A percentile compares a stretch with the other conserved stretches of the same genome.
Evolutionary conservation across 257 asterid species (phyloP).

Genomic region (Capsicum baccatum): DNA sequence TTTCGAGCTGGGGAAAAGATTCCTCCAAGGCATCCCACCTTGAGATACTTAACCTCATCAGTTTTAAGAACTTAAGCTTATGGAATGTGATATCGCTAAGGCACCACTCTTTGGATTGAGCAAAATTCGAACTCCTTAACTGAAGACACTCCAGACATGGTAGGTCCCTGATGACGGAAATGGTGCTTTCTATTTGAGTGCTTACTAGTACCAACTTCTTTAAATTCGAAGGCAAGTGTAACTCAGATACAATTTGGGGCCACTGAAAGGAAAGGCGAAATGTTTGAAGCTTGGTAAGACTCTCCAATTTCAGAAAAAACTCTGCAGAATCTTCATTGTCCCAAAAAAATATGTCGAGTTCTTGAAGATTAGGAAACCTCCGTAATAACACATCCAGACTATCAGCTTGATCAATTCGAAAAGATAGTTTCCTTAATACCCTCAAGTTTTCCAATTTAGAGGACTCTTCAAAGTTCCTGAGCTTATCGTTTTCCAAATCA

Average conservation of each 20-base stretch:
- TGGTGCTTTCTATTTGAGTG: background rate
- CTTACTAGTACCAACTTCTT: background rate
- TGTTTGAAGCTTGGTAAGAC: background rate
- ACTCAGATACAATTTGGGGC: background rate
- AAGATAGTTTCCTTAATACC: background rate
- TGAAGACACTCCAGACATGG: background rate
- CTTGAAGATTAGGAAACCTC: constrained; percentile 3
- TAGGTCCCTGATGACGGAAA: background rate
- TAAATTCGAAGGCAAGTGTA: background rate
- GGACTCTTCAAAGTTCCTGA: background rate
- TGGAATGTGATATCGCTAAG: background rate
- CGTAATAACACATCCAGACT: background rate
- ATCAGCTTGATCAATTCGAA: background rate
- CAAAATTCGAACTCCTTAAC: background rate
- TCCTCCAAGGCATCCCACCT: background rate
- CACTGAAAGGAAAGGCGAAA: background rate
- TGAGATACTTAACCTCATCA: background rate
- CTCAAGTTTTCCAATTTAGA: background rate
- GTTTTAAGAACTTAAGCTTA: background rate
- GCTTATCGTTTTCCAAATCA: background rate
- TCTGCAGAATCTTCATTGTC: background rate
- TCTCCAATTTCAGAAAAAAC: background rate
- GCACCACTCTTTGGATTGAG: background rate
- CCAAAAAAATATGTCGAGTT: background rate
- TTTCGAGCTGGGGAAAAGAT: background rate